These are phyloP conservation scores for Gillenia trifoliata DNA, from an alignment of 306 rosid genomes.

Conservation along the genomic window DNA sequence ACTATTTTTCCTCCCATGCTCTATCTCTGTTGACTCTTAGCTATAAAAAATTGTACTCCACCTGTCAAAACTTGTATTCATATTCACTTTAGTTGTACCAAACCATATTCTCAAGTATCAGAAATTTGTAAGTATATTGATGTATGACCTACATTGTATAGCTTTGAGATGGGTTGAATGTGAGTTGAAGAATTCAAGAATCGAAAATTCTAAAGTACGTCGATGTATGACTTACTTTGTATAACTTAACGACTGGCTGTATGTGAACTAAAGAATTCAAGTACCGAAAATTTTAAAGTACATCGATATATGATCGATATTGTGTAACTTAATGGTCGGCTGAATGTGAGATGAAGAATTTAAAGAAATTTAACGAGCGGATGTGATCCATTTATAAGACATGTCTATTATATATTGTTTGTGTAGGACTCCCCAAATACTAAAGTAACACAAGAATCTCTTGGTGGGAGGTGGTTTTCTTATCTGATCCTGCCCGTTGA, in stretches of 20 bases:
- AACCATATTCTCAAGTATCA: neutral
- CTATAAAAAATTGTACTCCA: neutral
- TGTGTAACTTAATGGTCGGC: too few relatives aligned
- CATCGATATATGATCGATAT: too few relatives aligned
- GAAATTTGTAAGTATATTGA: neutral
- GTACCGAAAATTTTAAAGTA: too few relatives aligned
- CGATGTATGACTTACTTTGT: rapidly evolving
- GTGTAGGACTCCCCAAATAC: neutral
- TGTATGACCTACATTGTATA: too few relatives aligned
- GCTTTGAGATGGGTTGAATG: rapidly evolving
- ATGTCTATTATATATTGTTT: too few relatives aligned
- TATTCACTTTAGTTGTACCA: neutral
- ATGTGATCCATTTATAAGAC: too few relatives aligned
- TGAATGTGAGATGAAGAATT: too few relatives aligned
- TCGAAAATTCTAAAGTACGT: too few relatives aligned
- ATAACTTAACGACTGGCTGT: too few relatives aligned
- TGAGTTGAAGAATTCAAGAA: too few relatives aligned
- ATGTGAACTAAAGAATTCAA: too few relatives aligned
- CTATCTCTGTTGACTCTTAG: neutral
- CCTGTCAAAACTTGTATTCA: neutral
- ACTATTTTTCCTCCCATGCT: neutral
- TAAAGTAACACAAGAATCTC: neutral
- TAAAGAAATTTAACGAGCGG: too few relatives aligned
- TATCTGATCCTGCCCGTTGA: neutral
- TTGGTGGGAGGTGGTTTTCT: neutral